Conservation (phyloP, 2,329 filamentous ascomycete species). For the Zalaria obscura region DNA sequence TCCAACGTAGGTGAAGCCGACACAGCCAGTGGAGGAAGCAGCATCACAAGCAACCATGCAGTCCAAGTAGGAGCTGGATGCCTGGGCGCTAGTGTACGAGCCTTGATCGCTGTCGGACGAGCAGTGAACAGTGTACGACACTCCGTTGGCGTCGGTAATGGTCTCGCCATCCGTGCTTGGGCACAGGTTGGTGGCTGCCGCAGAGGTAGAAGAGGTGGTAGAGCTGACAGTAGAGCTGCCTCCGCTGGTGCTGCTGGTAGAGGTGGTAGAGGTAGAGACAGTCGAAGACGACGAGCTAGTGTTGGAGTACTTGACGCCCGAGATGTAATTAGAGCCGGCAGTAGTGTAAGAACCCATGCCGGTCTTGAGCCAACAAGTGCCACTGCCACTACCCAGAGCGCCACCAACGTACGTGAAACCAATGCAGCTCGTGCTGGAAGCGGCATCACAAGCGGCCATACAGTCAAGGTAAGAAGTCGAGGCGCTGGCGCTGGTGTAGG, state of each 20-base stretch:
- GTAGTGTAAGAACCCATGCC: background rate
- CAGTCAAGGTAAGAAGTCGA: slow-evolving; percentile 5
- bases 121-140: slow-evolving; percentile 5
- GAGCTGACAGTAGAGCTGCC: slow-evolving; percentile 3
- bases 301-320: slow-evolving; percentile 1
- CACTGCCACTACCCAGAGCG: background rate
- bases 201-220: slow-evolving; percentile 4
- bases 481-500: slow-evolving; percentile 3
- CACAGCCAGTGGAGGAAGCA: slow-evolving; percentile 3
- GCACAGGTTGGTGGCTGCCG: slow-evolving; percentile 5
- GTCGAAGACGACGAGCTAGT: background rate
- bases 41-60: slow-evolving; percentile 8
- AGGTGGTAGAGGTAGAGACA: background rate
- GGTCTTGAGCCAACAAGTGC: slow-evolving; percentile 5
- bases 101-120: slow-evolving; percentile 7
- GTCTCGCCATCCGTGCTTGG: background rate
- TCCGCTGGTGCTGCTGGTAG: background rate
- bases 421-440: slow-evolving; percentile 1
- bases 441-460: slow-evolving; percentile 5
- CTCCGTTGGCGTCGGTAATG: slow-evolving; percentile 1
- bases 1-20: slow-evolving; percentile 9
- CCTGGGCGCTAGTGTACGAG: slow-evolving; percentile 5
- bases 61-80: slow-evolving; percentile 6
- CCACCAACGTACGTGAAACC: slow-evolving; percentile 7
- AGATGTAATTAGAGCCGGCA: slow-evolving; percentile 3